phyloP scores from a whole-genome alignment of 805 yeast genomes.

The Saturnispora sekii region DNA sequence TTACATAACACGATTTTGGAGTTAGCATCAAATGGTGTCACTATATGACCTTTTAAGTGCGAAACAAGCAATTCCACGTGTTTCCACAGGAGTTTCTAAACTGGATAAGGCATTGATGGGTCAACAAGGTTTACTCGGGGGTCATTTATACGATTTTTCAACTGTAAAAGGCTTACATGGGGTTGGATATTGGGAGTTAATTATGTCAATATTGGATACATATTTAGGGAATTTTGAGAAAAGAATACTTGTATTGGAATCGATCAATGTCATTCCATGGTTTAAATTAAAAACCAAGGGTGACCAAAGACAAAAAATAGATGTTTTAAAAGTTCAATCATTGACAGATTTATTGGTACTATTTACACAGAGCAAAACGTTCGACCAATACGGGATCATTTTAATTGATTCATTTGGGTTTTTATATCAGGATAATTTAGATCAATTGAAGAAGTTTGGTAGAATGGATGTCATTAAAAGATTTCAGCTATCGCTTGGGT shows the following conservation, averaged over 20 bases:
- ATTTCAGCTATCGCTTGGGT: conserved; percentile 12
- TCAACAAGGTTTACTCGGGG: conserved; percentile 16
- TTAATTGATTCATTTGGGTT: conserved; percentile 23
- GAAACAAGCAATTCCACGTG: not conserved
- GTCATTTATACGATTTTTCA: conserved; percentile 22
- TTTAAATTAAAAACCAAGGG: conserved; percentile 12
- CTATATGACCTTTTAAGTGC: not conserved
- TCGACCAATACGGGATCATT: conserved; percentile 15
- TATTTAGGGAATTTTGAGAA: not conserved
- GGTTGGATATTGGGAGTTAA: conserved; percentile 22
- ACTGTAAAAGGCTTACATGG: conserved; percentile 19
- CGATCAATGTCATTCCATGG: conserved; percentile 21
- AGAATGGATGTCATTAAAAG: conserved; percentile 17
- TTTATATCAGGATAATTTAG: conserved; percentile 15
- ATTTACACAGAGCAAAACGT: conserved; percentile 14
- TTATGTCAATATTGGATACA: conserved; percentile 9
- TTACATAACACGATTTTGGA: no score
- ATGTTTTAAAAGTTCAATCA: conserved; percentile 12
- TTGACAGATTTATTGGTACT: conserved; percentile 17
- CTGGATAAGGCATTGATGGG: conserved; percentile 16
- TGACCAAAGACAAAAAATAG: conserved; percentile 7
- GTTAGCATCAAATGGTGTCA: not conserved
- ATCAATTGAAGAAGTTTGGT: conserved; percentile 11
- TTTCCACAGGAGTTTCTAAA: conserved; percentile 16
- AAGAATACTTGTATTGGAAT: conserved; percentile 13